Evolutionary conservation across 495 filamentous ascomycete species (phyloP).

Genomic region (Penicillium ucsense): DNA sequence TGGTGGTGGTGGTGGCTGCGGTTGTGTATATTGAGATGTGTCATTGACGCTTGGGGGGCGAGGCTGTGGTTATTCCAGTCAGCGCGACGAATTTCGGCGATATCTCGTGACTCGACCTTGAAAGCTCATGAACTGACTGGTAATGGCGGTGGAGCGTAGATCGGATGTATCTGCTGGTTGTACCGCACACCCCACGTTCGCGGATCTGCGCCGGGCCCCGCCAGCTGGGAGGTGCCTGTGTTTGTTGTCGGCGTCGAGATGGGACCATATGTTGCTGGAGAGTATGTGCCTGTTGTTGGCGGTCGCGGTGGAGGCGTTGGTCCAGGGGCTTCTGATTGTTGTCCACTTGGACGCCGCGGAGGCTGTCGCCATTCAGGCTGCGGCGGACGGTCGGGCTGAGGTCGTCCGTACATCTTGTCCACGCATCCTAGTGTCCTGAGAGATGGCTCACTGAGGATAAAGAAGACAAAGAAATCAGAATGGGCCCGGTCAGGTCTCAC

Average conservation of each 20-base stretch:
- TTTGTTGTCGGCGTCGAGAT: slow-evolving; percentile 18
- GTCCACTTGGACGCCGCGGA: slow-evolving; percentile 9
- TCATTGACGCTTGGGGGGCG: slow-evolving; percentile 29
- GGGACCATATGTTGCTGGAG: slow-evolving; percentile 30
- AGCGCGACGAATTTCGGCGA: no score
- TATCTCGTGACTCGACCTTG: background rate
- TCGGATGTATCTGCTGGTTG: slow-evolving; percentile 26
- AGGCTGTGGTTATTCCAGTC: slow-evolving; percentile 17
- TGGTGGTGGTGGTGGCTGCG: slow-evolving; percentile 6
- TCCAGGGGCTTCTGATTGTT: slow-evolving; percentile 7
- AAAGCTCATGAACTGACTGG: slow-evolving; percentile 27
- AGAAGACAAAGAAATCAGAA: background rate
- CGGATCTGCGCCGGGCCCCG: slow-evolving; percentile 20
- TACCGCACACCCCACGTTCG: slow-evolving; percentile 38
- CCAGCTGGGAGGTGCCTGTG: slow-evolving; percentile 15
- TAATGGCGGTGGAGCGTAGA: slow-evolving; percentile 32
- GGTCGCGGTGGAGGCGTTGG: slow-evolving; percentile 16
- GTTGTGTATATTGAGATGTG: slow-evolving; percentile 15
- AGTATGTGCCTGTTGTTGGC: slow-evolving; percentile 20
- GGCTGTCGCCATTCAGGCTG: slow-evolving; percentile 38
- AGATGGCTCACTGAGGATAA: background rate
- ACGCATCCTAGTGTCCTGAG: background rate
- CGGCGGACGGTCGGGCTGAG: slow-evolving; percentile 13
- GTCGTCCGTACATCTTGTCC: slow-evolving; percentile 19
- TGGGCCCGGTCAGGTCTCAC: background rate